Percentiles rank a stretch among this genome's conserved stretches.
phyloP scores from a whole-genome alignment of 495 filamentous ascomycete genomes.

The Tuber microsphaerosporum region DNA sequence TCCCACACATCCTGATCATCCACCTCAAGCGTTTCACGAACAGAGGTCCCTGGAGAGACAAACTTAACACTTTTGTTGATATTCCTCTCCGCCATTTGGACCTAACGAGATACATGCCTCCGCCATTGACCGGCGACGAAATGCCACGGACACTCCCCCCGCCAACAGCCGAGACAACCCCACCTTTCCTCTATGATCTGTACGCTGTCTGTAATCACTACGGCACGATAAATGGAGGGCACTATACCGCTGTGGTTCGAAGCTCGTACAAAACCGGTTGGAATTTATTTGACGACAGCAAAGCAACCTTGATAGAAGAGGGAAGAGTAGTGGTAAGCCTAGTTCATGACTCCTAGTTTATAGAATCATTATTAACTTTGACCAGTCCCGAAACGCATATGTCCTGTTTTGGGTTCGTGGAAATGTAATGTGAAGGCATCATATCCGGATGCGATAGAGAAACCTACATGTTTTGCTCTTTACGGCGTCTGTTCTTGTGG shows the following conservation, averaged over 20 bases:
- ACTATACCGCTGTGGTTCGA: constrained; percentile 61
- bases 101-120: constrained; percentile 56
- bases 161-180: constrained; percentile 48
- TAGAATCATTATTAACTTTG: neutral
- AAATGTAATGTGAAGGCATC: constrained; percentile 26
- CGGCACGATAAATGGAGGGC: constrained; percentile 59
- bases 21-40: constrained; percentile 68
- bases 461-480: neutral
- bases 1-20: constrained; percentile 63
- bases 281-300: constrained; percentile 61
- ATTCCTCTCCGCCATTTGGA: constrained; percentile 61
- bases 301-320: constrained; percentile 42
- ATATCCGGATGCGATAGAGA: neutral
- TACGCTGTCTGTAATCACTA: constrained; percentile 66
- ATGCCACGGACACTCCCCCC: constrained; percentile 34
- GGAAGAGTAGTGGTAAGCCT: constrained; percentile 38
- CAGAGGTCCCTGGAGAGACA: constrained; percentile 51
- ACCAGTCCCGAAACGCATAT: constrained; percentile 38
- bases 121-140: constrained; percentile 38
- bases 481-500: neutral
- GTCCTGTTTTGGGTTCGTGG: constrained; percentile 39
- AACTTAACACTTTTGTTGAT: constrained; percentile 61
- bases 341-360: constrained; percentile 9
- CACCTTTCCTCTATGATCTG: constrained; percentile 63
- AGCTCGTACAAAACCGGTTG: constrained; percentile 57